Base-by-base conservation (phyloP, 768 basidiomycete genomes). In the Termitomyces sp. region DNA sequence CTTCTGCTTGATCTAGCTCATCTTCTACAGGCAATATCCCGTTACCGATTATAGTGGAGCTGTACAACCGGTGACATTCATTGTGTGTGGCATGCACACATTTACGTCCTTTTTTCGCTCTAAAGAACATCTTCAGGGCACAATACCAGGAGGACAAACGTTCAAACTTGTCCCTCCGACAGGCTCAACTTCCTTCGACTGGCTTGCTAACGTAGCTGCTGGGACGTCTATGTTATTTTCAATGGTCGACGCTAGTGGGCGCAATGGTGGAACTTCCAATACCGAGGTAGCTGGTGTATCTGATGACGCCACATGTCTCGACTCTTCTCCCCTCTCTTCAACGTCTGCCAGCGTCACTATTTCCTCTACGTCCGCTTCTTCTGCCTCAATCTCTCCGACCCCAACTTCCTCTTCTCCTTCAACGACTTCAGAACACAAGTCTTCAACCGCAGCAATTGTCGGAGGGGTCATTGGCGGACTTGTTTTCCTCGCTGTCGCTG, bases 261-360 rank as follows among this genome's bases (percentile, higher is more conserved):
- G 73, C 45, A 73, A 75, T 54, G 87, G 88, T 50, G 87, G 87
- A 19, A 75, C 76, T 55, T 83, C 84, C n/a, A 76, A 82, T 60
- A 57, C 82, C 17, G 61, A 66, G 58, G 66, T 60, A 5, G 83
- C 88, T 17, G 73, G 74, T 9, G 66, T 65, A 28, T 79, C 83
- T 1, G 75, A 74, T 57, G 74, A 82, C 52, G 65, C 57, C 23
- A 73, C 74, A 19, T 90, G 88, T 62, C 67, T 89, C 23, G 77
- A 77, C 61, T 62, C 64, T 28, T 64, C 59, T 38, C 86, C 84
- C 0, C 84, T 84, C 1, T 77, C 81, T 12, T 80, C 82, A 5
- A 85, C 77, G 8, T 26, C 61, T 14, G 54, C 53, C 59, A 51
- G 43, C n/a, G 23, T 53, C 9, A 56, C 63, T 11, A 23, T 53